Conservation (phyloP, 2,329 filamentous ascomycete species). For the Colletotrichum sp. region DNA sequence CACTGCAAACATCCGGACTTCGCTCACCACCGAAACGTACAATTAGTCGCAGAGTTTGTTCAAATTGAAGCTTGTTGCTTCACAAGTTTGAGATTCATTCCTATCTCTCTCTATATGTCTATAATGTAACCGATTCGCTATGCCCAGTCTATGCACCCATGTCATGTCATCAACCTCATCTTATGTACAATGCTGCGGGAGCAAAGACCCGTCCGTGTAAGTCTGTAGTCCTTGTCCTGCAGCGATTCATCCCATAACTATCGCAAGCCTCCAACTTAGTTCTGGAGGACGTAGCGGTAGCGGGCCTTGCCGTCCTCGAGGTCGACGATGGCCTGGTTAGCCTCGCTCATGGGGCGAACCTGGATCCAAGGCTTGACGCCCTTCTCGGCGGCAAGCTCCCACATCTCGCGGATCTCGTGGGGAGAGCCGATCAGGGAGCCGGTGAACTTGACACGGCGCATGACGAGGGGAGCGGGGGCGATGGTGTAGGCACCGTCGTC, state of each 20-base stretch:
- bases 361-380: slow-evolving; percentile 63
- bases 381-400: slow-evolving; percentile 61
- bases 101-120: slow-evolving; percentile 8
- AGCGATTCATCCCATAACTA: background rate
- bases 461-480: slow-evolving; percentile 59
- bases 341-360: slow-evolving; percentile 57
- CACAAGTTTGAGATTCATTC: background rate
- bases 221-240: background rate
- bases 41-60: background rate
- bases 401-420: slow-evolving; percentile 63
- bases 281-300: slow-evolving; percentile 52
- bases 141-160: slow-evolving; percentile 7
- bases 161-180: slow-evolving; percentile 11
- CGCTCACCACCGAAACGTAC: background rate
- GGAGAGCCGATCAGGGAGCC: slow-evolving; percentile 55
- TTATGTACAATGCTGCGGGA: background rate
- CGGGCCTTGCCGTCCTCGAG: slow-evolving; percentile 58
- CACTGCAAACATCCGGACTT: background rate
- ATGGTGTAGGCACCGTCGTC: slow-evolving; percentile 40
- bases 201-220: background rate
- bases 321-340: slow-evolving; percentile 59
- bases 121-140: slow-evolving; percentile 18
- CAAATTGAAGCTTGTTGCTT: background rate
- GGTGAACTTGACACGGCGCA: slow-evolving; percentile 56
- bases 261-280: slow-evolving; percentile 31